Evolutionary conservation across 1,284 basidiomycete species (phyloP), one percentile per base, ranked within the genome.

Genomic region (Sanghuangporus sanghuang): DNA sequence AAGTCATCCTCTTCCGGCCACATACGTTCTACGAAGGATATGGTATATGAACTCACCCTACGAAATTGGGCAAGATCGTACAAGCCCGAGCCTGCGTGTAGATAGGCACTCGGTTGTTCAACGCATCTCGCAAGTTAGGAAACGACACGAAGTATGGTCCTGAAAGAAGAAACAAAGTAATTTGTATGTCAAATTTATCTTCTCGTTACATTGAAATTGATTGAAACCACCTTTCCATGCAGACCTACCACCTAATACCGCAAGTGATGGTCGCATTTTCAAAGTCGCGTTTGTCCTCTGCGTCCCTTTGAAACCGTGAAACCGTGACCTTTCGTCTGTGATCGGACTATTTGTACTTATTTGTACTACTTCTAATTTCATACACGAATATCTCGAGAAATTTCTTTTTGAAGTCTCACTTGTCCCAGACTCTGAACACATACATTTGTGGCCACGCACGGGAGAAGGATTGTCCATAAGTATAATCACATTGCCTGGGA

Each of bases 111-210:
- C 94, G 93, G 76, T 90, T 89, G 68, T 87, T 81, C 62, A 95
- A 78, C 2, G 96, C 92, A 61, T 95, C 87, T 49, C 88, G 84
- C 66, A 98, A 79, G 71, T 95, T 94, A 7, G 95, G 93, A 76
- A 98, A 98, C 14, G 95, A 85, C 59, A 96, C 92, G 72, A 98
- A 98, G 78, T 89, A 98, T 21, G 96, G 96, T 6, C 96, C 96
- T 96, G 67, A 76, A 66, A 61, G 21, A 65, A 59, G 32, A 66
- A 38, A 42, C 67, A 68, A 40, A 63, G 21, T 21, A 49, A 18
- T 21, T 18, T 21, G 9, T 21, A 2, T 14, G 42, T 44, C 11
- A n/a, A 44, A 6, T n/a, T 12, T n/a, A 44, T 52, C 21, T 27
- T 27, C 23, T 8, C 7, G 16, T 6, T 21, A 46, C 44, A 14